Percentiles rank a stretch among this genome's conserved stretches.
Evolutionary conservation across 129 eudicot species (phyloP).

Genomic region (Sambucus nigra): DNA sequence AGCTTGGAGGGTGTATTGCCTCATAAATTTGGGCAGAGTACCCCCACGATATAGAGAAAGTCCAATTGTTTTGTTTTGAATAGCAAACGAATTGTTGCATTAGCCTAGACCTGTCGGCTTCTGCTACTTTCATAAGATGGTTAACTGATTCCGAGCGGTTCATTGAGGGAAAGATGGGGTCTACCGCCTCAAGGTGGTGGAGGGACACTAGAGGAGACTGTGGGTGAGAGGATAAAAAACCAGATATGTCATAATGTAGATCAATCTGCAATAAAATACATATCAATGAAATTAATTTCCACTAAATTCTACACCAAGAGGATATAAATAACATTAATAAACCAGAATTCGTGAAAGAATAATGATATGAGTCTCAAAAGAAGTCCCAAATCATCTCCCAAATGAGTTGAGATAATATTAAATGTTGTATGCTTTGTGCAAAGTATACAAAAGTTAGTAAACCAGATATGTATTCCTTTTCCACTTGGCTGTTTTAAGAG

Average conservation of each 20-base stretch:
- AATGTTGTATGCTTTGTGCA: too few relatives aligned
- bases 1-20: conserved; percentile 31
- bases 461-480: too few relatives aligned
- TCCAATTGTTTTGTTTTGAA: conserved; percentile 41
- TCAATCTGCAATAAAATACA: conserved; percentile 41
- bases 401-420: too few relatives aligned
- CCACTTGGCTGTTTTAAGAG: too few relatives aligned
- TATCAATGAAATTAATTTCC: too few relatives aligned
- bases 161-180: conserved; percentile 67
- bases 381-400: too few relatives aligned
- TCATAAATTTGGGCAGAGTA: conserved; percentile 65
- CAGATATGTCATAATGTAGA: conserved; percentile 49
- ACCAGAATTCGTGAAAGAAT: too few relatives aligned
- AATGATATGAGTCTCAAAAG: too few relatives aligned
- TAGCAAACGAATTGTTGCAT: conserved; percentile 78
- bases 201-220: conserved; percentile 61
- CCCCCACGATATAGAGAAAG: conserved; percentile 76
- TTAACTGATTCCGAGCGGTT: conserved; percentile 42
- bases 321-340: too few relatives aligned
- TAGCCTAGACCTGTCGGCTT: conserved; percentile 42
- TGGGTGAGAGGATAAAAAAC: conserved; percentile 64
- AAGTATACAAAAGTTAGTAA: too few relatives aligned
- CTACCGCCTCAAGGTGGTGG: conserved; percentile 67
- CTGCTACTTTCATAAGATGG: conserved; percentile 64
- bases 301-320: too few relatives aligned